Conservation (phyloP, 805 yeast species). For the Sugiyamaella qingdaonensis region DNA sequence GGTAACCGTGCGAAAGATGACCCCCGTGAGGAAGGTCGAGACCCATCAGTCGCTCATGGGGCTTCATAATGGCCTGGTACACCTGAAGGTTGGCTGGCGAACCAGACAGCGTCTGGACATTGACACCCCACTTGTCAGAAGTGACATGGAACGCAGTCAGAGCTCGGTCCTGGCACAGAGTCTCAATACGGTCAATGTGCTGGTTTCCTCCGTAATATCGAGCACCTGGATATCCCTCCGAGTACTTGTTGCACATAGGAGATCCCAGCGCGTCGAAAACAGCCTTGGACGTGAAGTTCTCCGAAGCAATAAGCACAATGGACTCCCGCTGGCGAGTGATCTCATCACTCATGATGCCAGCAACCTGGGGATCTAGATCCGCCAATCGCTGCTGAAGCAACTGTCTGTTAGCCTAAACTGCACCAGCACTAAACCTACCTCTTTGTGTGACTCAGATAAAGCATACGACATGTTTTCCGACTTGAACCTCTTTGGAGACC, state of each 20-base stretch:
- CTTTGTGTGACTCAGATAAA: conserved; percentile 32
- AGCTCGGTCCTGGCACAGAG: conserved; percentile 91
- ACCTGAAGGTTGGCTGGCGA: conserved; percentile 98
- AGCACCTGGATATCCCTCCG: conserved; percentile 99
- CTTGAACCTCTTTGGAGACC: conserved; percentile 10
- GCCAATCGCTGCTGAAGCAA: conserved; percentile 29
- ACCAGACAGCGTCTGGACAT: conserved; percentile 94
- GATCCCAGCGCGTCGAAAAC: conserved; percentile 96
- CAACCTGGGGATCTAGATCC: conserved; percentile 39
- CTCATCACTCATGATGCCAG: conserved; percentile 54
- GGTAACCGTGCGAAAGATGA: conserved; percentile 97
- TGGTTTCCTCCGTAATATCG: conserved; percentile 99
- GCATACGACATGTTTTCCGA: conserved; percentile 27
- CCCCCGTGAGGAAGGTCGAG: conserved; percentile 98
- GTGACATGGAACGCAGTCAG: conserved; percentile 78
- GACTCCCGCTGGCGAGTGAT: conserved; percentile 90
- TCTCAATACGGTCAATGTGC: conserved; percentile 90
- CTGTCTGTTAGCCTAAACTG: conserved; percentile 8
- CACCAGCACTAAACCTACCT: conserved; percentile 15
- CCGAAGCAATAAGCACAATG: conserved; percentile 91
- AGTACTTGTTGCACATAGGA: conserved; percentile 97
- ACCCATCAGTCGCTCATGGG: conserved; percentile 97
- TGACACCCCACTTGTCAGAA: conserved; percentile 92
- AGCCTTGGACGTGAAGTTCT: conserved; percentile 93
- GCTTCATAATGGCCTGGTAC: conserved; percentile 90